Conservation (phyloP, 2,329 filamentous ascomycete species). For the Penicillium sp. region DNA sequence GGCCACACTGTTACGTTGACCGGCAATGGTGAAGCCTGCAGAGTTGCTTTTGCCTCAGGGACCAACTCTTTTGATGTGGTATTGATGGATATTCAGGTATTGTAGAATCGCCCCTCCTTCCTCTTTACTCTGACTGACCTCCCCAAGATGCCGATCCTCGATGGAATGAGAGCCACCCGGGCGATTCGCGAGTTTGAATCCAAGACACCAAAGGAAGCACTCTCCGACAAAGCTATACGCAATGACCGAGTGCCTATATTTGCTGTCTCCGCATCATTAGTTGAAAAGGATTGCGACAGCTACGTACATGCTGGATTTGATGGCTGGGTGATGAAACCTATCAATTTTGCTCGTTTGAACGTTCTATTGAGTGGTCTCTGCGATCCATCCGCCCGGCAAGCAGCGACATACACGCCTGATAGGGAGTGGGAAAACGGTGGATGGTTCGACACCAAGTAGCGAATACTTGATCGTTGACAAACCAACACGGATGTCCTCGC, state of each 20-base stretch:
- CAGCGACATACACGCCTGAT: conserved; percentile 65
- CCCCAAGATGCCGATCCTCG: conserved; percentile 85
- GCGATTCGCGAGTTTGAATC: conserved; percentile 76
- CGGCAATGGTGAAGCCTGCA: conserved; percentile 82
- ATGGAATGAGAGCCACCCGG: conserved; percentile 79
- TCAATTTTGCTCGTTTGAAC: conserved; percentile 69
- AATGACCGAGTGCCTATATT: conserved; percentile 77
- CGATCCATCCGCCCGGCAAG: conserved; percentile 55
- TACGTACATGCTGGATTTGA: conserved; percentile 82
- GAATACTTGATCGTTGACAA: neutral
- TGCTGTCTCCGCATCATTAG: conserved; percentile 79
- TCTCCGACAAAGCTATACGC: conserved; percentile 57
- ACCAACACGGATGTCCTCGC: neutral
- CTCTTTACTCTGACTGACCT: conserved; percentile 1
- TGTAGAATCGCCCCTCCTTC: conserved; percentile 22
- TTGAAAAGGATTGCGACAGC: conserved; percentile 64
- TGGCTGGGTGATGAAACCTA: conserved; percentile 86
- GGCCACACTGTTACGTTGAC: conserved; percentile 71
- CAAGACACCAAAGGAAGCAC: conserved; percentile 40
- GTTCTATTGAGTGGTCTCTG: conserved; percentile 62
- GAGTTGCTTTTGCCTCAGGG: conserved; percentile 64
- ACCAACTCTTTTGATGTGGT: conserved; percentile 69
- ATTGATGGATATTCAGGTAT: conserved; percentile 90
- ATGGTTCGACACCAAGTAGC: conserved; percentile 60
- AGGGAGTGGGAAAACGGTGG: conserved; percentile 80